Percentiles rank a stretch among this genome's conserved stretches.
Evolutionary conservation across 441 rosid species (phyloP).

Genomic region (Lepidium campestre): DNA sequence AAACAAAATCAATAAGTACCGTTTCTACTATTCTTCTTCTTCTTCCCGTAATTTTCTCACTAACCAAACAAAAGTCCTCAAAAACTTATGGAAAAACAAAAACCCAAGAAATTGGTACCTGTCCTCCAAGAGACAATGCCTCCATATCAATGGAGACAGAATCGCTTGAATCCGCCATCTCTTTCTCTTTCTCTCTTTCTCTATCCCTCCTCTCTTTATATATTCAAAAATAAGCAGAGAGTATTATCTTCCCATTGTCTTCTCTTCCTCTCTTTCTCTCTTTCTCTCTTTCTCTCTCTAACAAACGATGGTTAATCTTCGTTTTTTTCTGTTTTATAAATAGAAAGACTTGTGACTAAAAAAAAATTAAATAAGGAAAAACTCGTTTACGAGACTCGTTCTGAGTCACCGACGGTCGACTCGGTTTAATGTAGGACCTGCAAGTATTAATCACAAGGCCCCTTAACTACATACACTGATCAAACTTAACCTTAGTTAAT

Average conservation of each 20-base stretch:
- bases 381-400: conserved; percentile 28
- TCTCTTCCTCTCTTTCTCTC: conserved; percentile 8
- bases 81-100: neutral
- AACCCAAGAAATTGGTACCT: conserved; percentile 35
- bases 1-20: neutral
- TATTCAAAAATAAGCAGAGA: conserved; percentile 6
- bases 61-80: conserved; percentile 29
- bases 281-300: neutral
- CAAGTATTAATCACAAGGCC: conserved; percentile 4
- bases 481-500: conserved; percentile 45
- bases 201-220: neutral
- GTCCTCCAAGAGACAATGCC: conserved; percentile 64
- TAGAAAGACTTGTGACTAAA: conserved; percentile 21
- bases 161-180: conserved; percentile 79
- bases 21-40: neutral
- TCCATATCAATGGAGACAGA: conserved; percentile 83
- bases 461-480: conserved; percentile 39
- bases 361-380: neutral
- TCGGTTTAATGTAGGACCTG: conserved; percentile 35
- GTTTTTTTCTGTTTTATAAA: conserved; percentile 31
- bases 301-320: conserved; percentile 14
- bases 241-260: conserved; percentile 17
- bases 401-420: conserved; percentile 83
- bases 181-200: neutral
- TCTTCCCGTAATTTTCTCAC: conserved; percentile 26